These are phyloP conservation scores for Protomyces gravidus DNA, from an alignment of 1,139 yeast genomes.

Conservation along the genomic window DNA sequence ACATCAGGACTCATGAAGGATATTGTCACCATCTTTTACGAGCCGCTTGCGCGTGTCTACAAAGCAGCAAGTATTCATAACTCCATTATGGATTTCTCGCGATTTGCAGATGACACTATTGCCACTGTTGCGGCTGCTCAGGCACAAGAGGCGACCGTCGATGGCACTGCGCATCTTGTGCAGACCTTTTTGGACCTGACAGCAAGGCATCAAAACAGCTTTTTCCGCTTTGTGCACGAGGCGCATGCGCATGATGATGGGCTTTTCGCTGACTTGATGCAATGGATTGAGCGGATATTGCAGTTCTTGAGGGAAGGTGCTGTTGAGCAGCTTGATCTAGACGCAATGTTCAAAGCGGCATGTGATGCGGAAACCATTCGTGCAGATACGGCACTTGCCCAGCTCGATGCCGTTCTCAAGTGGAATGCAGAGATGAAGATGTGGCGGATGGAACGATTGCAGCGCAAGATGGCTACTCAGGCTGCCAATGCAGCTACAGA, in stretches of 20 bases:
- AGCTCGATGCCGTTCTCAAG: constrained; percentile 47
- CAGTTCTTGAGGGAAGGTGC: constrained; percentile 57
- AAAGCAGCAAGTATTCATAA: constrained; percentile 70
- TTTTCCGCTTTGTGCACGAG: constrained; percentile 71
- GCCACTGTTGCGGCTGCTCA: constrained; percentile 50
- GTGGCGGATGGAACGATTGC: constrained; percentile 39
- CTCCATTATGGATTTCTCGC: constrained; percentile 68
- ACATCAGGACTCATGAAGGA: constrained; percentile 66
- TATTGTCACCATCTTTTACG: constrained; percentile 70
- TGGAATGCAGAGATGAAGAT: constrained; percentile 47
- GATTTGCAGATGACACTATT: constrained; percentile 68
- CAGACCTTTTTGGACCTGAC: constrained; percentile 60
- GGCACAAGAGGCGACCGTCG: constrained; percentile 46
- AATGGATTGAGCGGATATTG: constrained; percentile 65
- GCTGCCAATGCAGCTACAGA: constrained; percentile 39
- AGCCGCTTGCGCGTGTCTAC: constrained; percentile 74
- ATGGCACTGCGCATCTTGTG: constrained; percentile 53
- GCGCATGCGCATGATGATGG: constrained; percentile 71
- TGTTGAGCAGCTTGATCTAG: constrained; percentile 40
- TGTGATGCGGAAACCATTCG: constrained; percentile 39
- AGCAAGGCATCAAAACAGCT: constrained; percentile 63
- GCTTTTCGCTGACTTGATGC: constrained; percentile 63
- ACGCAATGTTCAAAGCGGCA: constrained; percentile 36
- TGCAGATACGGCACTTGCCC: constrained; percentile 44
- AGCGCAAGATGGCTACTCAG: constrained; percentile 37